A percentile compares a stretch with the other conserved stretches of the same genome.
phyloP scores from a whole-genome alignment of 1,284 basidiomycete species.

The Agroathelia rolfsii region DNA sequence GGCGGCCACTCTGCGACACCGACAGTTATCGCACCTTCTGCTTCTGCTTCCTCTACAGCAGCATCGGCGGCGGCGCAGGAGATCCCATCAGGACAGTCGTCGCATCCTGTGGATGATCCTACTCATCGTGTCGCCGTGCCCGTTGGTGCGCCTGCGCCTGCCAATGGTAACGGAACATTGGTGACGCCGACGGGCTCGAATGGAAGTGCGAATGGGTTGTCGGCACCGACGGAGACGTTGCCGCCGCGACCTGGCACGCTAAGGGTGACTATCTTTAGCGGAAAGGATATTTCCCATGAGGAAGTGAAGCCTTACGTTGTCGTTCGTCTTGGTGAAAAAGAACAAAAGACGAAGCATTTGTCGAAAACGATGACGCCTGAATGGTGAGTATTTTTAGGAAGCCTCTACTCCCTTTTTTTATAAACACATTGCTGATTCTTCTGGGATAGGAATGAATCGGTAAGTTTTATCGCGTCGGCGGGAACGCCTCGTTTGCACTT shows the following conservation, averaged over 20 bases:
- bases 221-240: slow-evolving; percentile 29
- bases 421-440: slow-evolving; percentile 5
- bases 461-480: slow-evolving; percentile 55
- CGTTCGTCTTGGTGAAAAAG: slow-evolving; percentile 71
- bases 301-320: slow-evolving; percentile 72
- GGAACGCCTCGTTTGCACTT: slow-evolving; percentile 51
- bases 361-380: slow-evolving; percentile 64
- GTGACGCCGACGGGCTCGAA: too few species aligned
- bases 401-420: slow-evolving; percentile 5
- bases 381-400: slow-evolving; percentile 53
- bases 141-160: too few species aligned
- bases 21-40: too few species aligned
- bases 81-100: slow-evolving; percentile 42
- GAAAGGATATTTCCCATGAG: slow-evolving; percentile 53
- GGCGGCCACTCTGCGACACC: too few species aligned
- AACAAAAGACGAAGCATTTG: slow-evolving; percentile 76
- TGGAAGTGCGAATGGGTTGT: slow-evolving; percentile 15
- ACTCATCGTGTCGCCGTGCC: too few species aligned
- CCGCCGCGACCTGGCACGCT: slow-evolving; percentile 67
- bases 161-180: too few species aligned
- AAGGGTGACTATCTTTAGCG: slow-evolving; percentile 60
- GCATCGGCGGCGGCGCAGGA: too few species aligned
- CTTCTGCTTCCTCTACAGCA: too few species aligned
- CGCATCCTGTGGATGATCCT: too few species aligned
- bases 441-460: slow-evolving; percentile 67